Evolutionary conservation across 331 rosid species (phyloP), one percentile per base, ranked within the genome.

Genomic region (Pyracantha coccinea): DNA sequence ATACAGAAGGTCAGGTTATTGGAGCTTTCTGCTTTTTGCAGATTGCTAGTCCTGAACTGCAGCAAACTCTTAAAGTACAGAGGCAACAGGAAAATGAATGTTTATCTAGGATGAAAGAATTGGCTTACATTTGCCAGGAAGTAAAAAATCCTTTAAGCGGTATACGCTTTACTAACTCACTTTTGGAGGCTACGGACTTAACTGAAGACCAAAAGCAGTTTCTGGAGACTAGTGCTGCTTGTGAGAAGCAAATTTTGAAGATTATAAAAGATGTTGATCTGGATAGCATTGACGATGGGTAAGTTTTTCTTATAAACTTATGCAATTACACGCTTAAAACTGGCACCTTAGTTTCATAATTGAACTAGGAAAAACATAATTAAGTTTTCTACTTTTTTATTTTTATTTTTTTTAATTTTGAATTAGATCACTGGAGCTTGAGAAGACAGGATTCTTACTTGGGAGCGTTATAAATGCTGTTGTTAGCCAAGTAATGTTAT

Each of bases 1-100:
- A 86, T 83, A 83, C 89, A 85, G 88, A 88, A 21, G 96, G 96
- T 64, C 89, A 90, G 75, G 83, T 89, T 65, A 86, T 90, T 68
- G 98, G 99, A 60, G 96, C 99, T 41, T 95, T 92, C 88, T 95
- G 99, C 88, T 90, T 95, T 84, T 76, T 95, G 88, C 99, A 95
- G 77, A 89, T 90, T 73, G 90, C 90, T 3, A 92, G 90, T 78
- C 91, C 87, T 63, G 99, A 95, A 81, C 86, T 89, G 82, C 97
- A 92, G 78, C 97, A 90, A 80, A 86, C 91, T 80, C 85, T 90
- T 54, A 86, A 82, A 78, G 82, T 87, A 44, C 97, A 92, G 87
- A 88, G 82, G 79, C 90, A 89, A 79, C 96, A 90, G 74, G 99
- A 94, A 83, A 92, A 87, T 73, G 81, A 73, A 82, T 76, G 90